Conservation (phyloP, 768 basidiomycete species). For the Pleurotus platypus region DNA sequence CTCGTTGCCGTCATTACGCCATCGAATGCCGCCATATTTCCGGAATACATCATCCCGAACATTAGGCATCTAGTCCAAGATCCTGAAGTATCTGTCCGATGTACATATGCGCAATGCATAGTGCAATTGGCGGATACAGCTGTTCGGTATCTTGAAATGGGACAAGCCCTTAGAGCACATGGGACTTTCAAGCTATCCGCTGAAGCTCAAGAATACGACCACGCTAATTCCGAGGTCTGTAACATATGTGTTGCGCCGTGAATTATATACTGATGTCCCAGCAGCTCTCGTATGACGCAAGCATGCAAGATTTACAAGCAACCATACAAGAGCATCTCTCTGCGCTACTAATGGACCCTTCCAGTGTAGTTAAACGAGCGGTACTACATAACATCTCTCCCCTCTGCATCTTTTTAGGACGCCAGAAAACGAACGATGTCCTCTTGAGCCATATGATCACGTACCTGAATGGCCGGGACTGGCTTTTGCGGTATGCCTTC, state of each 20-base stretch:
- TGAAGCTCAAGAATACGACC: slow-evolving; percentile 71
- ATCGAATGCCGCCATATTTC: slow-evolving; percentile 77
- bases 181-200: slow-evolving; percentile 63
- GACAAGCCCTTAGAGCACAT: slow-evolving; percentile 83
- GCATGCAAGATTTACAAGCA: slow-evolving; percentile 79
- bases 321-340: slow-evolving; percentile 87
- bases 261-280: background rate
- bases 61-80: slow-evolving; percentile 80
- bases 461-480: slow-evolving; percentile 87
- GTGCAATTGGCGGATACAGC: slow-evolving; percentile 84
- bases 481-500: slow-evolving; percentile 87
- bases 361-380: slow-evolving; percentile 87
- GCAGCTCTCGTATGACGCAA: slow-evolving; percentile 88
- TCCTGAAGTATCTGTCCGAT: slow-evolving; percentile 77
- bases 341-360: slow-evolving; percentile 82
- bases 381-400: slow-evolving; percentile 83
- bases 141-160: slow-evolving; percentile 88
- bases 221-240: slow-evolving; percentile 75
- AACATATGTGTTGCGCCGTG: background rate
- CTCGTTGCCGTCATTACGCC: slow-evolving; percentile 80
- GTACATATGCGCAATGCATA: slow-evolving; percentile 80
- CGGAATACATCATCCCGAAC: slow-evolving; percentile 94
- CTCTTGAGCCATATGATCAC: slow-evolving; percentile 87
- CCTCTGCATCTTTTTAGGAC: slow-evolving; percentile 89
- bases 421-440: slow-evolving; percentile 93